Evolutionary conservation across 2,329 filamentous ascomycete species (phyloP).

Genomic region (Ascochyta rabiei): DNA sequence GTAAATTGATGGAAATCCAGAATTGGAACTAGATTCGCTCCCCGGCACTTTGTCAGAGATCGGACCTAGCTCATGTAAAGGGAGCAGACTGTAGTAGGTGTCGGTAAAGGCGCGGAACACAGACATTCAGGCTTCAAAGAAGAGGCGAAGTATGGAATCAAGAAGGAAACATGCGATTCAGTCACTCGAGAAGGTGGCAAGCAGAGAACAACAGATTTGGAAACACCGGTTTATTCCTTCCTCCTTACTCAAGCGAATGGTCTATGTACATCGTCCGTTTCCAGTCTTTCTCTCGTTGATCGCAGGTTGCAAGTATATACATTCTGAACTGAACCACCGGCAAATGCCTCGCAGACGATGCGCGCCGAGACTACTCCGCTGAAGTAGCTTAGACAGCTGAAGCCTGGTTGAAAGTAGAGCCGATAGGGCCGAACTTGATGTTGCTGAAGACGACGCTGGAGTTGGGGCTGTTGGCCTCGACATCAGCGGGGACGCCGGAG

Average conservation of each 20-base stretch:
- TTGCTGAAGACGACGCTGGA: constrained; percentile 48
- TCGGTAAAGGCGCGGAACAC: no score
- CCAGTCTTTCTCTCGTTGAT: neutral
- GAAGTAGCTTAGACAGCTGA: constrained; percentile 27
- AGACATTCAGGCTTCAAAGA: no score
- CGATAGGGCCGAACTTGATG: constrained; percentile 50
- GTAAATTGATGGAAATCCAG: no score
- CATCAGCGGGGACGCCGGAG: constrained; percentile 45
- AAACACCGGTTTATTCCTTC: neutral
- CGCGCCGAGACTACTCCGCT: neutral
- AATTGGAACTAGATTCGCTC: no score
- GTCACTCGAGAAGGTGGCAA: no score
- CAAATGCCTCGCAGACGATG: no score
- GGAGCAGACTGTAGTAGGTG: no score
- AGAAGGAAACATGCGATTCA: no score
- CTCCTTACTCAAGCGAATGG: constrained; percentile 1
- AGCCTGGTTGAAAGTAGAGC: constrained; percentile 45
- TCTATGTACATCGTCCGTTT: constrained; percentile 1
- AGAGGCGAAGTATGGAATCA: no score
- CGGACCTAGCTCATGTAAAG: no score
- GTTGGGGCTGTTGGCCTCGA: constrained; percentile 44
- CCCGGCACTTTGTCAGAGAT: no score
- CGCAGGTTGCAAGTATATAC: neutral
- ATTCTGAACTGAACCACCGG: neutral
- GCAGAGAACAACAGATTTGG: neutral